Percentiles rank a stretch among this genome's conserved stretches.
phyloP scores from a whole-genome alignment of 2,329 filamentous ascomycete species.

The Decorospora gaudefroyi region DNA sequence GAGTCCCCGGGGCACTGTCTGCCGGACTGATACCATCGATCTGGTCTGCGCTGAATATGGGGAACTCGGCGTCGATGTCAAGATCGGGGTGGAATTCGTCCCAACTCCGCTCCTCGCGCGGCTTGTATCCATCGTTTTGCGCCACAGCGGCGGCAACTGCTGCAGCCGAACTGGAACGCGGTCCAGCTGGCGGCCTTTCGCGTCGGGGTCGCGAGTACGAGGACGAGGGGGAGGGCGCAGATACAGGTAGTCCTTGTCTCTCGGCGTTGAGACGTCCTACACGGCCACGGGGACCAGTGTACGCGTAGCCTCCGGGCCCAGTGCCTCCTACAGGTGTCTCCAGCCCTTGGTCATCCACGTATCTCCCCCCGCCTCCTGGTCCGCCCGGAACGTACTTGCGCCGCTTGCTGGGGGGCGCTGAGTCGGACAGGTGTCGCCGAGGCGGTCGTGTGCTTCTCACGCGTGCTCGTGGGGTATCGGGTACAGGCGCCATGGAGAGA shows the following conservation, averaged over 20 bases:
- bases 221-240: conserved; percentile 55
- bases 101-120: conserved; percentile 93
- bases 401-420: conserved; percentile 52
- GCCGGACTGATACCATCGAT: conserved; percentile 70
- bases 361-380: conserved; percentile 82
- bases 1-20: conserved; percentile 55
- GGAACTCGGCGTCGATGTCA: conserved; percentile 80
- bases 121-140: conserved; percentile 95
- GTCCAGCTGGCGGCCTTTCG: conserved; percentile 55
- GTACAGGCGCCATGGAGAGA: conserved; percentile 43
- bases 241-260: conserved; percentile 46
- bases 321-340: conserved; percentile 61
- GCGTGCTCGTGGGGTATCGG: conserved; percentile 45
- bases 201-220: conserved; percentile 50
- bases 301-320: conserved; percentile 55
- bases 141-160: conserved; percentile 85
- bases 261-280: conserved; percentile 57
- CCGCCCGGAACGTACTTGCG: conserved; percentile 79
- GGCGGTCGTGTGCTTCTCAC: conserved; percentile 43
- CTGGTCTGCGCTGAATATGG: conserved; percentile 79
- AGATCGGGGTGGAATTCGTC: conserved; percentile 97
- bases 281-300: conserved; percentile 59
- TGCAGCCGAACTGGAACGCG: conserved; percentile 82
- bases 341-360: conserved; percentile 71
- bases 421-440: conserved; percentile 45